phyloP scores from a whole-genome alignment of 1,284 basidiomycete genomes.

The Peniophora sp. region DNA sequence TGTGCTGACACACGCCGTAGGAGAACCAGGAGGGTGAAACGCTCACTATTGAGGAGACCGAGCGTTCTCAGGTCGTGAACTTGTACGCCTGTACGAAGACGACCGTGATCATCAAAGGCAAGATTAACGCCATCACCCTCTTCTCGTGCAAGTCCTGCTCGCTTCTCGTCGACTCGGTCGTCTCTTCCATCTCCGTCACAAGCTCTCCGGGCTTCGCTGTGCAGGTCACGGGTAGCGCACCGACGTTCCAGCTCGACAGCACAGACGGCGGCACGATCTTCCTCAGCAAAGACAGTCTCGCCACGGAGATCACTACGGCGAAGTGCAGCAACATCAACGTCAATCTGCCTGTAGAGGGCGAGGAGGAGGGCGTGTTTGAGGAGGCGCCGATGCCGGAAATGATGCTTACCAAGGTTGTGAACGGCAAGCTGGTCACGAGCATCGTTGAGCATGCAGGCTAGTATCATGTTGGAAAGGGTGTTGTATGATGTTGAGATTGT shows the following conservation, averaged over 20 bases:
- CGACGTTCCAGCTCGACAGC: slow-evolving; percentile 90
- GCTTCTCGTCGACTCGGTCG: slow-evolving; percentile 85
- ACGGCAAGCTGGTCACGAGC: slow-evolving; percentile 82
- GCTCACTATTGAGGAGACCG: slow-evolving; percentile 73
- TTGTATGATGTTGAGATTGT: no score
- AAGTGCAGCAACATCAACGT: slow-evolving; percentile 96
- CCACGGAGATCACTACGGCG: slow-evolving; percentile 85
- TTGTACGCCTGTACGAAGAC: slow-evolving; percentile 89
- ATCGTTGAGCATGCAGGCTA: slow-evolving; percentile 87
- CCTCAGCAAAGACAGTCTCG: slow-evolving; percentile 77
- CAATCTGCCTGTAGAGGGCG: slow-evolving; percentile 78
- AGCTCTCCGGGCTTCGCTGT: slow-evolving; percentile 89
- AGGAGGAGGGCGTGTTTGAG: slow-evolving; percentile 87
- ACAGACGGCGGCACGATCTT: slow-evolving; percentile 96
- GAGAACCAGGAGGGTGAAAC: slow-evolving; percentile 90
- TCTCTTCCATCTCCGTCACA: slow-evolving; percentile 84
- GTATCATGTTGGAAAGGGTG: not conserved
- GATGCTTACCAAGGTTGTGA: slow-evolving; percentile 78
- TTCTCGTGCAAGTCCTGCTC: slow-evolving; percentile 89
- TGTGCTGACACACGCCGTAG: slow-evolving; percentile 30
- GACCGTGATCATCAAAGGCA: slow-evolving; percentile 86
- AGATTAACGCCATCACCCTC: slow-evolving; percentile 83
- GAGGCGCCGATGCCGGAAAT: slow-evolving; percentile 95
- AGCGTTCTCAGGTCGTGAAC: slow-evolving; percentile 83
- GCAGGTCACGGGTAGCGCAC: slow-evolving; percentile 85